phyloP scores from a whole-genome alignment of 352 stramenopile species.

The Phytophthora quininea region DNA sequence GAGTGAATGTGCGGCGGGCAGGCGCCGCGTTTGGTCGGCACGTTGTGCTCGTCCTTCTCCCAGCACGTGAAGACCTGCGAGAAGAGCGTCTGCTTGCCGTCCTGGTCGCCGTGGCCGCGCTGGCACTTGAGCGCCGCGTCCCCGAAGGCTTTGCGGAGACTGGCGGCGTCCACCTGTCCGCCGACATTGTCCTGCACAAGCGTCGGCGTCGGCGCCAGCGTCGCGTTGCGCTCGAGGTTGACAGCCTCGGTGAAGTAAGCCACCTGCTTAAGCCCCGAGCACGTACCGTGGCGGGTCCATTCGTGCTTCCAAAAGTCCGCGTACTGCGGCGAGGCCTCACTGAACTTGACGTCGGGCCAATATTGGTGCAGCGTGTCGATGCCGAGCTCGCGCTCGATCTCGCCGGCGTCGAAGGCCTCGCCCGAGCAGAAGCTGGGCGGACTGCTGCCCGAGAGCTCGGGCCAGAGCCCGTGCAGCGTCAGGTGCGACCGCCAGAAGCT shows the following conservation, averaged over 20 bases:
- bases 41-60: slow-evolving; percentile 63
- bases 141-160: slow-evolving; percentile 53
- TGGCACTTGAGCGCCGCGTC: slow-evolving; percentile 47
- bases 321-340: slow-evolving; percentile 54
- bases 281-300: slow-evolving; percentile 94
- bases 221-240: slow-evolving; percentile 78
- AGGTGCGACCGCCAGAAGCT: slow-evolving; percentile 86
- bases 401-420: slow-evolving; percentile 70
- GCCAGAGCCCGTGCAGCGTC: slow-evolving; percentile 91
- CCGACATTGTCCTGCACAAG: slow-evolving; percentile 70
- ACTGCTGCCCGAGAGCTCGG: slow-evolving; percentile 65
- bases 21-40: slow-evolving; percentile 50
- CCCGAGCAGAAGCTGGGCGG: slow-evolving; percentile 80
- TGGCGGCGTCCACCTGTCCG: slow-evolving; percentile 45
- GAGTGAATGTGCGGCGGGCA: slow-evolving; percentile 70
- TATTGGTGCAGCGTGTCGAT: slow-evolving; percentile 74
- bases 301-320: slow-evolving; percentile 94
- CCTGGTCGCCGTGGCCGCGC: neutral
- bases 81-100: slow-evolving; percentile 40
- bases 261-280: slow-evolving; percentile 84
- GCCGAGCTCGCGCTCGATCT: slow-evolving; percentile 70
- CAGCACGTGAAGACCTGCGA: slow-evolving; percentile 87
- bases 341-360: slow-evolving; percentile 90
- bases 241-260: slow-evolving; percentile 88
- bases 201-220: slow-evolving; percentile 59